Evolutionary conservation across 192 early-diverging fungal species (phyloP).

Genomic region (Linnemannia schmuckeri): DNA sequence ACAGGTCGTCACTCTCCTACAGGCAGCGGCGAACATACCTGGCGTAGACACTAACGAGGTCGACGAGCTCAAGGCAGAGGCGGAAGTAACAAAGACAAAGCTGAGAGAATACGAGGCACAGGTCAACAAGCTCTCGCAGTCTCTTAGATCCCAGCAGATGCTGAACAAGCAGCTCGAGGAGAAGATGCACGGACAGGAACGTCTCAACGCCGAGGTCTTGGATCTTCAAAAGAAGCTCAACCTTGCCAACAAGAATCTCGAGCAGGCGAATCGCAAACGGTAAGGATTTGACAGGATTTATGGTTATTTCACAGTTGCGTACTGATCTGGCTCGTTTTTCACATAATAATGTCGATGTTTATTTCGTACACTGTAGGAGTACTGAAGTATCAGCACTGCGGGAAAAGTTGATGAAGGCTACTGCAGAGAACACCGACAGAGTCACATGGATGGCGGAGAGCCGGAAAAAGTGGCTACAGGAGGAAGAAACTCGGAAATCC

Average conservation of each 20-base stretch:
- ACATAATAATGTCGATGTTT: not conserved
- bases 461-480: constrained; percentile 21
- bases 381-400: constrained; percentile 13
- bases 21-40: not conserved
- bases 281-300: not conserved
- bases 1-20: not conserved
- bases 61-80: not conserved
- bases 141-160: constrained; percentile 9
- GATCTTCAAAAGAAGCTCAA: constrained; percentile 20
- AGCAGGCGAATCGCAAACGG: constrained; percentile 19
- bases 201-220: not conserved
- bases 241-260: constrained; percentile 7
- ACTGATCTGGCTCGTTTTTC: not conserved
- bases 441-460: constrained; percentile 14
- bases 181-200: constrained; percentile 5
- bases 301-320: not conserved
- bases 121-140: not conserved
- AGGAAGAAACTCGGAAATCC: constrained; percentile 6
- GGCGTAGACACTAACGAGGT: not conserved
- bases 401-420: constrained; percentile 15
- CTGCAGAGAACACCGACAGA: constrained; percentile 13
- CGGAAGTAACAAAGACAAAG: constrained; percentile 9
- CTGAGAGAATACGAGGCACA: constrained; percentile 4
- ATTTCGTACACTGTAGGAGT: not conserved
- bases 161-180: constrained; percentile 26